Evolutionary conservation across 1,139 yeast genomes (phyloP).

Genomic region (Candida anutae): DNA sequence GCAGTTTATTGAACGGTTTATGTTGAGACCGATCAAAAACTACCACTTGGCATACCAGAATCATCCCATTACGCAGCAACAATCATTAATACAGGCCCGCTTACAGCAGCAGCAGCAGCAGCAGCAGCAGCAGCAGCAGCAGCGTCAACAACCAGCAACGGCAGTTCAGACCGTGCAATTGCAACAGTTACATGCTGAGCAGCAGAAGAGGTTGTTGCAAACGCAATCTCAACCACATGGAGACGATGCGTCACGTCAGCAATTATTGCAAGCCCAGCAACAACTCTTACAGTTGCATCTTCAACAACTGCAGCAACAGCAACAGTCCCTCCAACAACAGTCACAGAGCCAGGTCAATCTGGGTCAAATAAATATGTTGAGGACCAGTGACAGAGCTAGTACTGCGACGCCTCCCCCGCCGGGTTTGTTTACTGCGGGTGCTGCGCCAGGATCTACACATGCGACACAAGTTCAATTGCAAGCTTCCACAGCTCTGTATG

Average conservation of each 20-base stretch:
- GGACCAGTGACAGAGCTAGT: constrained; percentile 24
- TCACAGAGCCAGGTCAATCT: constrained; percentile 8
- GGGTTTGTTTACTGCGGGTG: constrained; percentile 25
- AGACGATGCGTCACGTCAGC: constrained; percentile 6
- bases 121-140: constrained; percentile 11
- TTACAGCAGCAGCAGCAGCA: constrained; percentile 13
- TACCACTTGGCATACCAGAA: constrained; percentile 43
- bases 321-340: constrained; percentile 9
- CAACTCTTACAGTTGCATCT: constrained; percentile 10
- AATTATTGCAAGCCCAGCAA: constrained; percentile 12
- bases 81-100: constrained; percentile 21
- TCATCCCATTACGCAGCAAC: constrained; percentile 39
- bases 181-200: constrained; percentile 22
- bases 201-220: constrained; percentile 20
- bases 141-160: constrained; percentile 7
- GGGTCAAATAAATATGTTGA: constrained; percentile 22
- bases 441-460: constrained; percentile 6
- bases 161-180: constrained; percentile 14
- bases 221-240: constrained; percentile 15
- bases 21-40: constrained; percentile 38
- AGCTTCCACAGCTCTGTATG: constrained; percentile 5
- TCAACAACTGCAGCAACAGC: constrained; percentile 10
- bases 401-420: constrained; percentile 41
- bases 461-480: constrained; percentile 1
- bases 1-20: constrained; percentile 34